phyloP scores from a whole-genome alignment of 768 basidiomycete genomes.

The Strobilomyces echinocephalus region DNA sequence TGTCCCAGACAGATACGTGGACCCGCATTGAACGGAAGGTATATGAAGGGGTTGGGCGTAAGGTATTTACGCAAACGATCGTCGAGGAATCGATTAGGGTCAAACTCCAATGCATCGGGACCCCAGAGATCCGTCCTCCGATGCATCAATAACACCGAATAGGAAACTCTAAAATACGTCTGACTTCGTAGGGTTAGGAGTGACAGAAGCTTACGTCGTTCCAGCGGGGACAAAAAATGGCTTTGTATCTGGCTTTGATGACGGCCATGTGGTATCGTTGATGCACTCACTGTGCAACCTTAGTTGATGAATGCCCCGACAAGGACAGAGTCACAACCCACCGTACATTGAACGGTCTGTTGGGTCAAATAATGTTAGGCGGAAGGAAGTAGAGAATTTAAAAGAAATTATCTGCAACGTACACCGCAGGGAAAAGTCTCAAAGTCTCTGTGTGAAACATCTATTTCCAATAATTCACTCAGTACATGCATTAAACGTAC shows the following conservation, averaged over 20 bases:
- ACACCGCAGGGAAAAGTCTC: conserved; percentile 33
- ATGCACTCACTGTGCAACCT: conserved; percentile 16
- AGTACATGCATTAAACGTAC: conserved; percentile 17
- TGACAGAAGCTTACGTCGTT: conserved; percentile 14
- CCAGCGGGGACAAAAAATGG: conserved; percentile 29
- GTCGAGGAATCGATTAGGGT: conserved; percentile 40
- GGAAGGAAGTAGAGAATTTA: background rate
- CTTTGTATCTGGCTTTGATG: conserved; percentile 18
- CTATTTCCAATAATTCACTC: background rate
- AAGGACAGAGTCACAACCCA: background rate
- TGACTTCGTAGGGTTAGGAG: background rate
- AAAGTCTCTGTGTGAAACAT: conserved; percentile 24
- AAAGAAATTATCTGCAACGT: conserved; percentile 1
- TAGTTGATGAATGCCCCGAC: background rate
- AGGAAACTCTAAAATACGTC: conserved; percentile 18
- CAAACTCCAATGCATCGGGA: conserved; percentile 34
- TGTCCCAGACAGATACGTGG: conserved; percentile 34
- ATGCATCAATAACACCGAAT: conserved; percentile 33
- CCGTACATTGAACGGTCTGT: conserved; percentile 35
- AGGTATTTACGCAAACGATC: conserved; percentile 32
- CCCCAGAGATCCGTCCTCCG: conserved; percentile 36
- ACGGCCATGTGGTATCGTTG: conserved; percentile 22
- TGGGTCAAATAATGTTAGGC: background rate
- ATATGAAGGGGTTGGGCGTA: conserved; percentile 38
- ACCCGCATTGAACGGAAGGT: conserved; percentile 27